Evolutionary conservation across 768 basidiomycete species (phyloP), one percentile per base, ranked within the genome.

Genomic region (Tricholoma bakamatsutake): DNA sequence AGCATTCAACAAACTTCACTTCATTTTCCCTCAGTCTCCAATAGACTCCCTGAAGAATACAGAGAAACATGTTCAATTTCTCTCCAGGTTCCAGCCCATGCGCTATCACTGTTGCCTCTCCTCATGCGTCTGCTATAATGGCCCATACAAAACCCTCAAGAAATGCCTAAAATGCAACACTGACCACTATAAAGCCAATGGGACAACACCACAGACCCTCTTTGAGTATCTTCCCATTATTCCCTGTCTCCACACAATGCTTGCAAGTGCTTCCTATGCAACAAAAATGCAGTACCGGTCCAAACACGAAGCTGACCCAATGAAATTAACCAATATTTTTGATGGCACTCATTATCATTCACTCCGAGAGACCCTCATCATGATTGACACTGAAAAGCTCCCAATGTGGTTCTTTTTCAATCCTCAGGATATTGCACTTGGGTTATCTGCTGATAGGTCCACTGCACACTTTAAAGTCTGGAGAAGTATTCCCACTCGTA

Each of bases 31-130:
- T 3, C 34, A 39, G 5, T 27, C 55, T 5, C 15, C 46, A 11
- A 53, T 67, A n/a, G 57, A 58, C 1, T 53, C 59, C 2, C 53
- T 61, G 49, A 65, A 68, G 33, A 54, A 12, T 18, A 59, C 62
- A 5, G 54, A 61, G 21, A 24, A 24, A 24, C 3, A 3, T 24
- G 21, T 24, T 24, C 21, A 24, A 3, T 24, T 24, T 24, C 21
- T 24, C 21, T 24, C 21, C 21, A 24, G 21, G 1, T 24, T 24
- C 3, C 21, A 24, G 21, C 21, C 73, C 1, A 55, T 63, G 1
- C 47, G 35, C 3, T 75, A 66, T 60, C 61, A 79, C 60, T 79
- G 76, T 60, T 81, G 79, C 61, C 49, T 62, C 21, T 72, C 74
- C 50, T 75, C 72, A 0, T 80, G 79, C 61, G 3, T 24, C 21